A percentile compares a stretch with the other conserved stretches of the same genome.
Conservation (phyloP, 305 asterid species). For the Salvia sclarea region DNA sequence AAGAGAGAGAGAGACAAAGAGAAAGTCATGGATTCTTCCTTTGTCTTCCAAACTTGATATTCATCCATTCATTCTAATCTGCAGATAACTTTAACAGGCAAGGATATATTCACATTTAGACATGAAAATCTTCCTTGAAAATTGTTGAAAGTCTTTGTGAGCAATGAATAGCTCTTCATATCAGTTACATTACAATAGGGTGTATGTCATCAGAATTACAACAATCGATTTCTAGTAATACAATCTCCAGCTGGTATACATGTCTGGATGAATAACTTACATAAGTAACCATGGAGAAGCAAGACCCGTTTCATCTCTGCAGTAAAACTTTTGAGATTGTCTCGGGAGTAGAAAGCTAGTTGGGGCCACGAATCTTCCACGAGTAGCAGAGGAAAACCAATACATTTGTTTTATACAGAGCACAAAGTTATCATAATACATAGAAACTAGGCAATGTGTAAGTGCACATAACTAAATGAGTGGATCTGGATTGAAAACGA, state of each 20-base stretch:
- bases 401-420: conserved; percentile 35
- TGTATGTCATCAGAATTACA: conserved; percentile 17
- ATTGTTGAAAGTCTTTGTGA: conserved; percentile 14
- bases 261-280: background rate
- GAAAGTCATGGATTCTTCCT: too few species aligned
- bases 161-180: background rate
- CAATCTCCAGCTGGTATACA: conserved; percentile 21
- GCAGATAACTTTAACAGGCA: background rate
- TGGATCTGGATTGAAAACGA: conserved; percentile 57
- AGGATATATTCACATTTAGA: background rate
- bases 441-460: background rate
- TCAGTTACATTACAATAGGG: conserved; percentile 11
- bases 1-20: background rate
- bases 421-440: conserved; percentile 9
- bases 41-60: too few species aligned
- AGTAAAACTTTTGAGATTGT: background rate
- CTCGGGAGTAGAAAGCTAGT: background rate
- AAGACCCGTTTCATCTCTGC: background rate
- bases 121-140: background rate
- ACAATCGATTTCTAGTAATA: background rate
- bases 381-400: background rate
- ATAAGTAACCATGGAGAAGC: background rate
- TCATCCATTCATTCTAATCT: background rate
- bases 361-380: background rate
- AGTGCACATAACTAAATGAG: conserved; percentile 31